These are phyloP conservation scores for Fistulinella prunicolor DNA, from an alignment of 768 basidiomycete species.

Conservation along the genomic window DNA sequence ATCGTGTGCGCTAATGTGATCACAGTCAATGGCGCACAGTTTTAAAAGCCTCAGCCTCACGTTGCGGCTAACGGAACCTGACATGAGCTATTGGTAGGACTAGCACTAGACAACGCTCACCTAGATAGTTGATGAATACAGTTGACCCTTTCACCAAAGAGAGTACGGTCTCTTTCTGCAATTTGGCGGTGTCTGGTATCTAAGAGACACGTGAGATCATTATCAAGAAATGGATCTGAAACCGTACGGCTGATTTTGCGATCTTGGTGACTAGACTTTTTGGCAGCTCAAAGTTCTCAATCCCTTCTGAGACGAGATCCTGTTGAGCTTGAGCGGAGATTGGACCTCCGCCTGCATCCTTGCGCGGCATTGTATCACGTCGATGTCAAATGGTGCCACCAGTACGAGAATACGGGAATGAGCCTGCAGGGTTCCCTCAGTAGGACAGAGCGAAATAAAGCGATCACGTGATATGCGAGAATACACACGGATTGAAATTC, in stretches of 20 bases:
- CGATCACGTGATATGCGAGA: slow-evolving; percentile 11
- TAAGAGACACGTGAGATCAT: slow-evolving; percentile 28
- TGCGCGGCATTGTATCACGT: slow-evolving; percentile 59
- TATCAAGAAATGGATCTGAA: background rate
- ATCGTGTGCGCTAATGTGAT: slow-evolving; percentile 69
- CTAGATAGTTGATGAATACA: slow-evolving; percentile 92
- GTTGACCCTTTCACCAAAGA: slow-evolving; percentile 88
- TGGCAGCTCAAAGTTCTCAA: slow-evolving; percentile 88
- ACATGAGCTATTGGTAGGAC: background rate
- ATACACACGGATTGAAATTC: too few relatives aligned
- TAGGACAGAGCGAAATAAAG: too few relatives aligned
- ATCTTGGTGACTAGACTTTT: slow-evolving; percentile 80
- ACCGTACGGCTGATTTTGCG: slow-evolving; percentile 78
- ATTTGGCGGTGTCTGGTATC: slow-evolving; percentile 82
- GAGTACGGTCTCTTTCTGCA: slow-evolving; percentile 86
- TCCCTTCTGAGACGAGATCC: slow-evolving; percentile 75
- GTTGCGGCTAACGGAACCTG: slow-evolving; percentile 39
- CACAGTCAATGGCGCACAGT: slow-evolving; percentile 5
- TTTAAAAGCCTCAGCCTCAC: slow-evolving; percentile 29
- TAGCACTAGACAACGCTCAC: slow-evolving; percentile 39
- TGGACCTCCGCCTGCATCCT: slow-evolving; percentile 51
- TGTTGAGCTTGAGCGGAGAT: slow-evolving; percentile 77
- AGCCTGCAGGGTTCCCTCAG: too few relatives aligned
- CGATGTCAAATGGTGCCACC: background rate
- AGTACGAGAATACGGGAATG: too few relatives aligned